Base-by-base conservation (phyloP, 768 basidiomycete species). In the Serpula lacrymans region DNA sequence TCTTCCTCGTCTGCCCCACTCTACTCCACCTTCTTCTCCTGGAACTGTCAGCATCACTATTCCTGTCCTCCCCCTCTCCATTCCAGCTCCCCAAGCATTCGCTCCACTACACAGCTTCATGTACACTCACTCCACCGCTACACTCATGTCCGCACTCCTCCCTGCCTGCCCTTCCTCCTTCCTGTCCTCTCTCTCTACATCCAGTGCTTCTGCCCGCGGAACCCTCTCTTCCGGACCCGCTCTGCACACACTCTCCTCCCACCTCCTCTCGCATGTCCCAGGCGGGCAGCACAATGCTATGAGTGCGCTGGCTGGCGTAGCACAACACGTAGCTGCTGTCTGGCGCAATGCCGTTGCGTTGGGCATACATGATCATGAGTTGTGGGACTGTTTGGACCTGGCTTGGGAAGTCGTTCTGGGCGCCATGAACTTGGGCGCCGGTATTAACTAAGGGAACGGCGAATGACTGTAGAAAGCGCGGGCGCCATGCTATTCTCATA, bases 331-430 rank as follows among this genome's bases (percentile, higher is more conserved):
- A 26, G 73, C 80, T 41, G 85, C 81, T 6, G 58, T 88, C 23
- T 90, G 85, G 84, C 69, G 75, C 43, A 88, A 89, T 53, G 75
- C 73, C 3, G 80, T 78, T 44, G 74, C 75, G 16, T 68, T 90
- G n/a, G 85, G 85, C 3, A 59, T 88, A 2, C 75, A 72, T 37
- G 82, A 88, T 48, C 71, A 75, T 24, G 66, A 66, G 16, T 62
- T 89, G 31, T 90, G 85, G 85, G 69, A 72, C 17, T 70, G 71
- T 14, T 71, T 90, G 44, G 82, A 86, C 44, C 57, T 74, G 29
- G 74, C 79, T 30, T 90, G 85, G 83, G 73, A 78, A 52, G 67
- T 82, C 27, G 59, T 86, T 11, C 62, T 84, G n/a, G 71, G 69
- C 6, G 82, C 82, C 20, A 65, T 82, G 57, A 70, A 75, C 18